Percentiles rank a stretch among this genome's conserved stretches.
These are phyloP conservation scores for Pestalotiopsis sp. DNA, from an alignment of 2,329 filamentous ascomycete species.

Conservation along the genomic window DNA sequence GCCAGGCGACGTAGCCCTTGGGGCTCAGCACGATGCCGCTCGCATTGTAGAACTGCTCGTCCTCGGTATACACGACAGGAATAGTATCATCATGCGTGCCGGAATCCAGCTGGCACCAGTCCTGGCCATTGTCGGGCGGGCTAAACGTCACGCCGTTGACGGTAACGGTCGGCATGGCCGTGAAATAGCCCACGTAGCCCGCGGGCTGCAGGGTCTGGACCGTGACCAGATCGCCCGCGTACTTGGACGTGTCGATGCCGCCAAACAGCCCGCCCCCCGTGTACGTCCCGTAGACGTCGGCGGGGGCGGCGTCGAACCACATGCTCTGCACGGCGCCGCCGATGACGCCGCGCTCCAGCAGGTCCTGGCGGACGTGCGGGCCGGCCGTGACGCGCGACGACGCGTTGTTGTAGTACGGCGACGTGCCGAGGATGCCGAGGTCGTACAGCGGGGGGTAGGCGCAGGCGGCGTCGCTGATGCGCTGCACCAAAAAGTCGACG, in stretches of 20 bases:
- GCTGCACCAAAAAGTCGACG: conserved; percentile 25
- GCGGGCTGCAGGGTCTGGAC: conserved; percentile 30
- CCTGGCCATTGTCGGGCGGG: neutral
- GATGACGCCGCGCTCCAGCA: conserved; percentile 31
- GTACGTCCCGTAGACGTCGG: conserved; percentile 24
- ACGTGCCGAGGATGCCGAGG: conserved; percentile 32
- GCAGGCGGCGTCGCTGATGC: conserved; percentile 20
- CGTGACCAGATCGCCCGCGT: conserved; percentile 32
- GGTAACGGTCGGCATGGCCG: conserved; percentile 23
- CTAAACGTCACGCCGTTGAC: conserved; percentile 27
- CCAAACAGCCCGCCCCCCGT: conserved; percentile 35
- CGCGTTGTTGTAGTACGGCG: conserved; percentile 26
- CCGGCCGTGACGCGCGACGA: conserved; percentile 20
- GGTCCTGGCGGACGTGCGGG: conserved; percentile 34
- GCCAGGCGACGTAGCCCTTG: conserved; percentile 24
- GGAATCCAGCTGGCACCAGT: conserved; percentile 12
- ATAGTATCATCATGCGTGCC: conserved; percentile 18
- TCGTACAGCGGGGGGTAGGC: conserved; percentile 25
- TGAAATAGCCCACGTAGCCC: conserved; percentile 21
- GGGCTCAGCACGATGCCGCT: conserved; percentile 11
- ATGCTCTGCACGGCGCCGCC: conserved; percentile 31
- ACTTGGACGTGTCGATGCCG: conserved; percentile 37
- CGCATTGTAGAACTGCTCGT: conserved; percentile 19
- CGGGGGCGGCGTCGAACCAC: conserved; percentile 36
- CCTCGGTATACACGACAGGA: conserved; percentile 13